Conservation (phyloP, 768 basidiomycete species). For the Suillus tomentosus region DNA sequence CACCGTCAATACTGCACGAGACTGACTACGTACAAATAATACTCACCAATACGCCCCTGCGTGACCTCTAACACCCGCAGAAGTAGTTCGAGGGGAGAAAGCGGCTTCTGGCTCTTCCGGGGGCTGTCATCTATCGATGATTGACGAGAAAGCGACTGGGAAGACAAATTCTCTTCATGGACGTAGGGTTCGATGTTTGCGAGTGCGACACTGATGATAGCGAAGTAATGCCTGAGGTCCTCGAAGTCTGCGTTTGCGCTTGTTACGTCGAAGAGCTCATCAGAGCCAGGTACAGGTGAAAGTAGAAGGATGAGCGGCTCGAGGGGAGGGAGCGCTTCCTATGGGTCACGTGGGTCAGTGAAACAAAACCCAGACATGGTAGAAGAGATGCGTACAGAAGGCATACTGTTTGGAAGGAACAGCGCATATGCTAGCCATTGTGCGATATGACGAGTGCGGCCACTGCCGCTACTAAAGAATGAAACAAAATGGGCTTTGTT, state of each 20-base stretch:
- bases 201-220: slow-evolving; percentile 60
- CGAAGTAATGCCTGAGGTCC: slow-evolving; percentile 54
- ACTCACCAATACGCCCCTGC: slow-evolving; percentile 65
- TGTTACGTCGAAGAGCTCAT: slow-evolving; percentile 53
- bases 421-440: slow-evolving; percentile 53
- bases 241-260: slow-evolving; percentile 62
- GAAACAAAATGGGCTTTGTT: slow-evolving; percentile 55
- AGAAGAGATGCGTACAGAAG: slow-evolving; percentile 19
- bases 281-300: slow-evolving; percentile 41
- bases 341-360: neutral
- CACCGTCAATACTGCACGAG: neutral
- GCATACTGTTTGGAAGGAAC: slow-evolving; percentile 13
- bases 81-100: slow-evolving; percentile 52
- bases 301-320: slow-evolving; percentile 52
- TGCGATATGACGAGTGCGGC: slow-evolving; percentile 54
- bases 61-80: slow-evolving; percentile 49
- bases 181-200: slow-evolving; percentile 61
- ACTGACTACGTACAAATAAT: neutral
- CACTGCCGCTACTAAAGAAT: slow-evolving; percentile 52
- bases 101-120: slow-evolving; percentile 32
- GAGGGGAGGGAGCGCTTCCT: slow-evolving; percentile 55
- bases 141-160: slow-evolving; percentile 17
- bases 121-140: slow-evolving; percentile 24
- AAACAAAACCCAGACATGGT: neutral
- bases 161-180: slow-evolving; percentile 41